Conservation (phyloP, 2,329 filamentous ascomycete species). For the Paraphaeosphaeria sporulosa region DNA sequence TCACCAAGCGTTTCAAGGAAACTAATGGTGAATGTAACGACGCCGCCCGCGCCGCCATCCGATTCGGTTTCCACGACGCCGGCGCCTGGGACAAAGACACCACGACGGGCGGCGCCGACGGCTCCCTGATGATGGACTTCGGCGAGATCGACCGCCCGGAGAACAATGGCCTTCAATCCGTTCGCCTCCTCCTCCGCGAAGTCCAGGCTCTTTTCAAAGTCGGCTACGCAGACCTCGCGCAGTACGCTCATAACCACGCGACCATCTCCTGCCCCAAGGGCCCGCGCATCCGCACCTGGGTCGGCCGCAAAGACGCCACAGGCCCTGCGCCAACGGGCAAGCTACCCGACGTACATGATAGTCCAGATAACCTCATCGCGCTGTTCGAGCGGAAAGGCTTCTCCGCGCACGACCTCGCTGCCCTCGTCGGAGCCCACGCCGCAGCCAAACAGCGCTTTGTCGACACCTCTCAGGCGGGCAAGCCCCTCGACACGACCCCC, state of each 20-base stretch:
- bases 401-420: slow-evolving; percentile 58
- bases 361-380: slow-evolving; percentile 53
- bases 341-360: slow-evolving; percentile 54
- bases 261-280: slow-evolving; percentile 62
- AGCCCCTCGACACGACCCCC: slow-evolving; percentile 58
- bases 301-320: slow-evolving; percentile 58
- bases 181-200: slow-evolving; percentile 48
- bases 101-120: slow-evolving; percentile 50
- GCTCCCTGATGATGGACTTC: slow-evolving; percentile 50
- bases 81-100: slow-evolving; percentile 47
- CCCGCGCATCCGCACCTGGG: slow-evolving; percentile 59
- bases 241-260: slow-evolving; percentile 58
- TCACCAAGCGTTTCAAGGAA: slow-evolving; percentile 34
- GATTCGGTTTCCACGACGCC: slow-evolving; percentile 47
- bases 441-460: slow-evolving; percentile 58
- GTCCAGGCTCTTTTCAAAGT: slow-evolving; percentile 55
- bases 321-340: slow-evolving; percentile 52
- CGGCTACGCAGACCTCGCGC: slow-evolving; percentile 63
- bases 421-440: slow-evolving; percentile 64
- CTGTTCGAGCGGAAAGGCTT: slow-evolving; percentile 62
- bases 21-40: slow-evolving; percentile 41
- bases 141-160: slow-evolving; percentile 47
- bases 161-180: slow-evolving; percentile 57
- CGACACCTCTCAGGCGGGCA: slow-evolving; percentile 47
- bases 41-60: slow-evolving; percentile 44